A percentile compares a stretch with the other conserved stretches of the same genome.
Evolutionary conservation across 108 stramenopile genomes (phyloP).

Genomic region (Nitzschia sp.): DNA sequence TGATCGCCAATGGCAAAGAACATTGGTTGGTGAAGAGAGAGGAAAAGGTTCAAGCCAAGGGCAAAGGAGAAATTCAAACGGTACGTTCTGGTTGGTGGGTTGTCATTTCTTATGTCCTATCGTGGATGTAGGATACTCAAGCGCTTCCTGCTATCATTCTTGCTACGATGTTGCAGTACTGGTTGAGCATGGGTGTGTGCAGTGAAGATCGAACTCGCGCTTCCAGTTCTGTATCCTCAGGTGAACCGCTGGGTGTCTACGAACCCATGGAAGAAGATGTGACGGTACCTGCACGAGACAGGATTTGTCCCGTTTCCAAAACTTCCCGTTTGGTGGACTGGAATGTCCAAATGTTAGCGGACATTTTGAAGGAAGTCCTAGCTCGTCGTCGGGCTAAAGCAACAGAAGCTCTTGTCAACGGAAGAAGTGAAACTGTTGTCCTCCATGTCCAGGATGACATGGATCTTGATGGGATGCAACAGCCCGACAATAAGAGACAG

Average conservation of each 20-base stretch:
- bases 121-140: not conserved
- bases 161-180: not conserved
- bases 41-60: constrained; percentile 48
- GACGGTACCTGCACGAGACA: no score
- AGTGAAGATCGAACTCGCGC: not conserved
- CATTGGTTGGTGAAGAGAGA: constrained; percentile 41
- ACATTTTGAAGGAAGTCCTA: constrained; percentile 12
- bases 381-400: constrained; percentile 6
- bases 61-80: constrained; percentile 45
- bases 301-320: no score
- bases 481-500: no score
- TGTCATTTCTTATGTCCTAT: not conserved
- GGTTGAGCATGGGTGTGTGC: not conserved
- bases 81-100: not conserved
- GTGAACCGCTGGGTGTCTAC: not conserved
- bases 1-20: constrained; percentile 9
- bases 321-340: constrained; percentile 7
- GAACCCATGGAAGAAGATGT: constrained; percentile 23
- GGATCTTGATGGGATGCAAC: no score
- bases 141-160: no score
- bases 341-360: constrained; percentile 11
- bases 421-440: not conserved
- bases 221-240: not conserved
- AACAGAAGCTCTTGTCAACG: not conserved
- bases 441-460: no score